These are phyloP conservation scores for Chrysanthemum seticuspe DNA, from an alignment of 129 eudicot species.

Conservation along the genomic window DNA sequence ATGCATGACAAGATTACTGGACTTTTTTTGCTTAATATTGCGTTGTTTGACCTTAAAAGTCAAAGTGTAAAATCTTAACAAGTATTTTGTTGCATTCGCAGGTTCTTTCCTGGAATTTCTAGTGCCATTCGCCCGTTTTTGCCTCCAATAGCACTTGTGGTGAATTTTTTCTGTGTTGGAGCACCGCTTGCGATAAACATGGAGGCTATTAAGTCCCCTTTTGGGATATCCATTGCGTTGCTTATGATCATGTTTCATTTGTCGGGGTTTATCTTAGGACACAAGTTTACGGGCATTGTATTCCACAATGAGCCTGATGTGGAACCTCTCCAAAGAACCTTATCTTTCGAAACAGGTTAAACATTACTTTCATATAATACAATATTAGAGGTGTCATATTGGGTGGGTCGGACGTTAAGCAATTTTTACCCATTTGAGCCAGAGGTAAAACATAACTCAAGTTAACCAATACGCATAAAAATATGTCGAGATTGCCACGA, in stretches of 20 bases:
- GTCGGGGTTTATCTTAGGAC: slow-evolving; percentile 64
- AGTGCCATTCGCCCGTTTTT: slow-evolving; percentile 62
- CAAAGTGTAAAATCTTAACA: slow-evolving; percentile 9
- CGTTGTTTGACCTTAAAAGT: slow-evolving; percentile 18
- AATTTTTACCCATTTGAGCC: too few species aligned
- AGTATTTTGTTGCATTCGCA: slow-evolving; percentile 24
- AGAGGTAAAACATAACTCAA: too few species aligned
- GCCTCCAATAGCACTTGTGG: slow-evolving; percentile 81
- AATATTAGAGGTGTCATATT: not conserved
- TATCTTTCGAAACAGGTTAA: slow-evolving; percentile 78
- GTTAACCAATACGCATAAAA: not conserved
- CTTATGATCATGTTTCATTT: slow-evolving; percentile 61
- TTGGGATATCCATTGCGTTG: slow-evolving; percentile 61
- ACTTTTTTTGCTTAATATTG: not conserved
- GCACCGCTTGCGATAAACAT: slow-evolving; percentile 87
- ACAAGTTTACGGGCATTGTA: slow-evolving; percentile 52
- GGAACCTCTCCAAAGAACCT: slow-evolving; percentile 78
- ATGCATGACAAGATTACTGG: not conserved
- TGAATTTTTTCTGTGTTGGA: slow-evolving; percentile 81
- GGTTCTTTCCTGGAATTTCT: slow-evolving; percentile 57
- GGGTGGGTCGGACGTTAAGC: too few species aligned
- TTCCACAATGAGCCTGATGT: slow-evolving; percentile 61
- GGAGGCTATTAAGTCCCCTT: slow-evolving; percentile 67
- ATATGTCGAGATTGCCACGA: not conserved
- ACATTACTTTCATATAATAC: not conserved